These are phyloP conservation scores for Aurantiochytrium sp. DNA, from an alignment of 108 stramenopile species.

Conservation along the genomic window DNA sequence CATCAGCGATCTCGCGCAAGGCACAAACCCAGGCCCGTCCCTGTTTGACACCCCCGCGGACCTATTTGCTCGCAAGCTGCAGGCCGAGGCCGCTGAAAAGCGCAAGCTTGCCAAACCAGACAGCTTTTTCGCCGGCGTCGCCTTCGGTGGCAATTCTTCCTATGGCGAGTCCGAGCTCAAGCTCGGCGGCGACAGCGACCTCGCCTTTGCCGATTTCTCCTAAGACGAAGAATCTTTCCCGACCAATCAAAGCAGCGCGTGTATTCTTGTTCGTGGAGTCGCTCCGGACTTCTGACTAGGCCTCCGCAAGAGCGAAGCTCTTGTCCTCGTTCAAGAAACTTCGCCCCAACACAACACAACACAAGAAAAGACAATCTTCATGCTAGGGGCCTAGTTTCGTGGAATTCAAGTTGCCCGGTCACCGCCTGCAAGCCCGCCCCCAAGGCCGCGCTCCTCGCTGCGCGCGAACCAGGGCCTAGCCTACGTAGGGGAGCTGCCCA, in stretches of 20 bases:
- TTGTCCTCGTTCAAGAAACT: no score
- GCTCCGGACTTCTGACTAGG: no score
- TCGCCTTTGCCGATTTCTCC: neutral
- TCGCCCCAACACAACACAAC: no score
- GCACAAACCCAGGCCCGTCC: neutral
- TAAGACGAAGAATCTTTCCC: neutral
- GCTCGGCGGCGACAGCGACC: neutral
- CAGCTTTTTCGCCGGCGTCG: neutral
- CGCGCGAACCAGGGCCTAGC: no score
- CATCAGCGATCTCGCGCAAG: neutral
- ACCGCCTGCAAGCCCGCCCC: no score
- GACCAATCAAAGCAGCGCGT: neutral
- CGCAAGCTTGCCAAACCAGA: neutral
- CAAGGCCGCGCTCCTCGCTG: no score
- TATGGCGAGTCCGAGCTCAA: neutral
- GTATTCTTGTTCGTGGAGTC: no score
- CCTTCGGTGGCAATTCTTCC: neutral
- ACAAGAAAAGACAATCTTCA: no score
- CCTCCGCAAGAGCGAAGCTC: no score
- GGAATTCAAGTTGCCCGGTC: no score
- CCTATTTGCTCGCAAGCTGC: neutral
- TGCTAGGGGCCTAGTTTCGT: no score
- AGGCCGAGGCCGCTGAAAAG: conserved; percentile 22
- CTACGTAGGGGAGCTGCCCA: no score
- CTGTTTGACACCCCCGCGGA: conserved; percentile 8